phyloP scores from a whole-genome alignment of 2,329 filamentous ascomycete species.

The Chrysosporium queenslandicum region DNA sequence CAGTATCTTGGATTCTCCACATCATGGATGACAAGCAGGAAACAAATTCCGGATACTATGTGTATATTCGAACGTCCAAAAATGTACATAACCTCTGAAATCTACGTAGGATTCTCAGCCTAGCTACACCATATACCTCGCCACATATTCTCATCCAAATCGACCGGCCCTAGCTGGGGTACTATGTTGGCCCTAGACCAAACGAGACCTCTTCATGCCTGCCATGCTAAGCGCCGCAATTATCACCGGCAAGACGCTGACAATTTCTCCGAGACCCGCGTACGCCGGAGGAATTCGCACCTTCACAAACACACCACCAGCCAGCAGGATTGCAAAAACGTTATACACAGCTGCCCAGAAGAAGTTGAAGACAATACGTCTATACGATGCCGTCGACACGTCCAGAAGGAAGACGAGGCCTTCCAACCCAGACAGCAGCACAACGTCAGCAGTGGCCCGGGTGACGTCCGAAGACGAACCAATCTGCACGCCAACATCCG shows the following conservation, averaged over 20 bases:
- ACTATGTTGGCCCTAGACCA: background rate
- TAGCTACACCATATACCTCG: too few relatives aligned
- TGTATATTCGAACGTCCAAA: too few relatives aligned
- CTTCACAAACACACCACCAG: conserved; percentile 54
- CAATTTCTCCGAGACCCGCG: conserved; percentile 61
- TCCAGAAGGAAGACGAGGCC: conserved; percentile 52
- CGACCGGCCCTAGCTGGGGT: background rate
- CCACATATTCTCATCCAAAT: too few relatives aligned
- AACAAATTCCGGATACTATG: background rate
- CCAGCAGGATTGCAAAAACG: conserved; percentile 55
- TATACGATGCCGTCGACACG: conserved; percentile 37
- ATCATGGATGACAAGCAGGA: too few relatives aligned
- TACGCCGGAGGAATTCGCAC: conserved; percentile 51
- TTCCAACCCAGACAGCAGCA: conserved; percentile 50
- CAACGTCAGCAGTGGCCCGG: conserved; percentile 56
- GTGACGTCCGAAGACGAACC: conserved; percentile 55
- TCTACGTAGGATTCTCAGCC: background rate
- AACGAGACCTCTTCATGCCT: conserved; percentile 6
- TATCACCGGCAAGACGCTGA: conserved; percentile 63
- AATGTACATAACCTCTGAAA: background rate
- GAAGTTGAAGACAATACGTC: conserved; percentile 58
- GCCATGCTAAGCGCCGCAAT: conserved; percentile 35
- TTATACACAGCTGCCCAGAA: conserved; percentile 63
- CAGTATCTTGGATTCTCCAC: background rate
- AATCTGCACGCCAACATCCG: conserved; percentile 62